phyloP scores from a whole-genome alignment of 345 rosid genomes.

The Pistacia vera region DNA sequence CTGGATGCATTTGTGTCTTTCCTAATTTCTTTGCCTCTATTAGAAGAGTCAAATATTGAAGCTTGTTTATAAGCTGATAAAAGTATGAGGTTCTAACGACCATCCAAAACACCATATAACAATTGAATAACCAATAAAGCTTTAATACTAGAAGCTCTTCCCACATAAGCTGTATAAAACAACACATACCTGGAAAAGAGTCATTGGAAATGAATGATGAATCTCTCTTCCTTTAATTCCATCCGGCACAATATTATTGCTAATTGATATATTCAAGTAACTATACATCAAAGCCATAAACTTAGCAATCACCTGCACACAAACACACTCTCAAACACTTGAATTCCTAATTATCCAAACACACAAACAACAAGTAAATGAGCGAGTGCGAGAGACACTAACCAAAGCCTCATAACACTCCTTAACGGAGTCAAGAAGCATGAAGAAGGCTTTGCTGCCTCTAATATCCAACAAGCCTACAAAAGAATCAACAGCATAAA shows the following conservation, averaged over 20 bases:
- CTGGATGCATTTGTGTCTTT: too few relatives aligned
- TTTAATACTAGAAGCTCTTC: not conserved
- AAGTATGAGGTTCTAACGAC: not conserved
- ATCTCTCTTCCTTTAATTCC: constrained; percentile 88
- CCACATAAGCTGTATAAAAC: not conserved
- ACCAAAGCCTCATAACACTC: constrained; percentile 97
- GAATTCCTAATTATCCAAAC: not conserved
- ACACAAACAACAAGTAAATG: not conserved
- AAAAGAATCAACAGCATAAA: constrained; percentile 74
- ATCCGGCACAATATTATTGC: constrained; percentile 69
- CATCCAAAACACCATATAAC: not conserved
- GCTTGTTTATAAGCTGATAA: not conserved
- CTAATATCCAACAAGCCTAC: constrained; percentile 72
- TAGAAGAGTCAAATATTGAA: not conserved
- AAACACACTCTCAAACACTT: not conserved
- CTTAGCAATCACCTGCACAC: constrained; percentile 84
- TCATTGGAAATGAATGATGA: constrained; percentile 91
- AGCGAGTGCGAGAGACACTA: constrained; percentile 27
- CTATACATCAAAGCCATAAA: constrained; percentile 90
- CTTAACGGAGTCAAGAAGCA: constrained; percentile 77
- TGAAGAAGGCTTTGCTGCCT: constrained; percentile 84
- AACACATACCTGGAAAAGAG: constrained; percentile 74
- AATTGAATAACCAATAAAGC: not conserved
- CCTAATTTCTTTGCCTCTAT: too few relatives aligned
- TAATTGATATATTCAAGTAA: constrained; percentile 84